Evolutionary conservation across 768 basidiomycete genomes (phyloP).

Genomic region (Cystofilobasidium ferigula): DNA sequence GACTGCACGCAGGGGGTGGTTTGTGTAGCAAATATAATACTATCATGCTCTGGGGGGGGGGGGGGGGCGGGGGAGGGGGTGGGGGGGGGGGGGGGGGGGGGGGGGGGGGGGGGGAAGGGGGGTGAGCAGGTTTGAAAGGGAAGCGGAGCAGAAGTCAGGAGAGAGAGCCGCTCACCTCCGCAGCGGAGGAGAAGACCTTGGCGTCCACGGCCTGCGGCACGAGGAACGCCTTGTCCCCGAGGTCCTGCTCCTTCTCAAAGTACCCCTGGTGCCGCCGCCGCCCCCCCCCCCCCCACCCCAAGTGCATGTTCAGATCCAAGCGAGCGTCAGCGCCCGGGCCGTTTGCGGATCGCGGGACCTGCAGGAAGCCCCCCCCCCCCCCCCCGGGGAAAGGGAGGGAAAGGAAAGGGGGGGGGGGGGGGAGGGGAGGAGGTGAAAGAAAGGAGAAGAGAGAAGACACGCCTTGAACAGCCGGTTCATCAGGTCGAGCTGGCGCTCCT

Average conservation of each 20-base stretch:
- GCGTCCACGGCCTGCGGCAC: slow-evolving; percentile 49
- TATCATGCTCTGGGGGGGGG: too few species aligned
- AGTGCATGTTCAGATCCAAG: slow-evolving; percentile 1
- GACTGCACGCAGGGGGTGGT: too few species aligned
- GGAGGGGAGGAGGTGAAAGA: background rate
- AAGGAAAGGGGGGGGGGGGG: background rate
- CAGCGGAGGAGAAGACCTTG: slow-evolving; percentile 49
- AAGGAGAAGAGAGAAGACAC: background rate
- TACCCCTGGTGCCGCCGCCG: slow-evolving; percentile 51
- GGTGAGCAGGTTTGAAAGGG: too few species aligned
- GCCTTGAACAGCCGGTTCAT: slow-evolving; percentile 46
- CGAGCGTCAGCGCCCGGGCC: too few species aligned
- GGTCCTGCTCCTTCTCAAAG: slow-evolving; percentile 55
- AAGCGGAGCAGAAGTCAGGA: background rate
- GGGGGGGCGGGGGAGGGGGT: too few species aligned
- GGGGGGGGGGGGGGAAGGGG: too few species aligned
- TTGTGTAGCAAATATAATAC: too few species aligned
- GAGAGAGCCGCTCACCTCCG: slow-evolving; percentile 45
- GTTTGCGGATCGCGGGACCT: too few species aligned
- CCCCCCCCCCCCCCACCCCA: too few species aligned
- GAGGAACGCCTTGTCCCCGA: slow-evolving; percentile 51
- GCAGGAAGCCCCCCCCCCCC: too few species aligned
- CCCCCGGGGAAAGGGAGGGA: background rate
- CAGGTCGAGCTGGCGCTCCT: slow-evolving; percentile 49
- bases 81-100: too few species aligned